These are phyloP conservation scores for Omphalea diandra DNA, from an alignment of 441 rosid genomes.

Conservation along the genomic window DNA sequence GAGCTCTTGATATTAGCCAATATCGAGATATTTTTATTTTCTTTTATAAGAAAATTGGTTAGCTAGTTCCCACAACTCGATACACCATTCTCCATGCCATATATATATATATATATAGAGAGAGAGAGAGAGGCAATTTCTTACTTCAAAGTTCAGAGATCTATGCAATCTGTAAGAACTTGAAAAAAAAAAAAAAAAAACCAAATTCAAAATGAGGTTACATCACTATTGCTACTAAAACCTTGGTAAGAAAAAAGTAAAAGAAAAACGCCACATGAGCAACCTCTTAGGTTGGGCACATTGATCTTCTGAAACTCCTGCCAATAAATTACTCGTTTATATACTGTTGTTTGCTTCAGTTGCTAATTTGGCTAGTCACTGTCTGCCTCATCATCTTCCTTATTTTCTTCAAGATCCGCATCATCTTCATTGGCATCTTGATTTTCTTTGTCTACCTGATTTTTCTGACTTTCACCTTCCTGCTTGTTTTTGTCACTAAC, in stretches of 20 bases:
- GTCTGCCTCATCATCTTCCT: constrained; percentile 13
- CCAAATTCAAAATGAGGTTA: neutral
- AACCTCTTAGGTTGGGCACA: neutral
- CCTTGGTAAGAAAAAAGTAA: neutral
- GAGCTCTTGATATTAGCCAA: too few species aligned
- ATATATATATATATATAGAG: too few species aligned
- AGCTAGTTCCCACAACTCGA: too few species aligned
- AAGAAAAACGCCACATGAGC: neutral
- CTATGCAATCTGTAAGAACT: neutral
- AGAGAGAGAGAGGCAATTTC: too few species aligned
- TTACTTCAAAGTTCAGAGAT: neutral
- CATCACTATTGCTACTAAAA: constrained; percentile 2
- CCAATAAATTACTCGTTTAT: neutral
- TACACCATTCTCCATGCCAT: neutral
- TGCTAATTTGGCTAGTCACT: neutral
- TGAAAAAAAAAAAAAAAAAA: neutral
- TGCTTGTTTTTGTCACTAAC: constrained; percentile 29
- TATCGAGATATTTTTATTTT: too few species aligned
- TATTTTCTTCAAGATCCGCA: constrained; percentile 6
- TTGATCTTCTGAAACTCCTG: neutral
- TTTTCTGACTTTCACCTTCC: constrained; percentile 21
- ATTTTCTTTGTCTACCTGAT: constrained; percentile 27
- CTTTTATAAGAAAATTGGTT: too few species aligned
- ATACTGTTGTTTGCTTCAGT: neutral
- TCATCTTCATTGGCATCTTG: neutral